Evolutionary conservation across 164 flowering plant species (phyloP).

Genomic region (Vitis rotundifolia): DNA sequence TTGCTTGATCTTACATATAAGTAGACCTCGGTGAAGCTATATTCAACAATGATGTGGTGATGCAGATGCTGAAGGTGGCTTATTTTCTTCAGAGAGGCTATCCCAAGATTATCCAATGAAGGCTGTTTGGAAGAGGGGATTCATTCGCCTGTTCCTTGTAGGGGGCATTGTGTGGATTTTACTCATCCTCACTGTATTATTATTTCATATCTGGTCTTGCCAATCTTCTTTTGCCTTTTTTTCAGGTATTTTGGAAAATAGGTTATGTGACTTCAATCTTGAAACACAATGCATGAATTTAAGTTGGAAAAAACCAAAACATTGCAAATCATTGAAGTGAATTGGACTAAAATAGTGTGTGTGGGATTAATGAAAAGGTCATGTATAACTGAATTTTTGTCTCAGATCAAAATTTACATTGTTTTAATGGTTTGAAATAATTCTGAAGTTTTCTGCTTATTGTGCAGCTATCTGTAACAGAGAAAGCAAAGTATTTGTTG

Average conservation of each 20-base stretch:
- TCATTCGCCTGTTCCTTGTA: constrained; percentile 72
- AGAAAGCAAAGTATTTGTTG: constrained; percentile 68
- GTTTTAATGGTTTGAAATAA: constrained; percentile 1
- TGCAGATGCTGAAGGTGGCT: constrained; percentile 50
- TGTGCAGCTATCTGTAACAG: constrained; percentile 85
- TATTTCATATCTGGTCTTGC: constrained; percentile 91
- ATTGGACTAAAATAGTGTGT: neutral
- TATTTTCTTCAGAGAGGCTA: constrained; percentile 34
- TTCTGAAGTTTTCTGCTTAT: constrained; percentile 4
- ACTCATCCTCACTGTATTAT: constrained; percentile 66
- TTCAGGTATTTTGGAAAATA: constrained; percentile 52
- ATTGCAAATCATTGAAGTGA: too few relatives aligned
- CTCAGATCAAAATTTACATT: neutral
- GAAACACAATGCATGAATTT: neutral
- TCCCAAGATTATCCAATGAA: constrained; percentile 57
- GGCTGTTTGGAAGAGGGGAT: constrained; percentile 76
- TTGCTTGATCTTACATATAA: too few relatives aligned
- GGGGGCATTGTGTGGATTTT: constrained; percentile 86
- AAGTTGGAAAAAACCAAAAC: too few relatives aligned
- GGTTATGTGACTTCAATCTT: neutral
- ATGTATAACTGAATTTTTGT: neutral
- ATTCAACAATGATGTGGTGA: constrained; percentile 1
- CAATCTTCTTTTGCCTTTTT: constrained; percentile 75
- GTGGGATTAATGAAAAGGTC: neutral
- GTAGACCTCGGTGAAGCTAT: too few relatives aligned